Conservation (phyloP, 2,329 filamentous ascomycete genomes). For the Botrytis fabae region DNA sequence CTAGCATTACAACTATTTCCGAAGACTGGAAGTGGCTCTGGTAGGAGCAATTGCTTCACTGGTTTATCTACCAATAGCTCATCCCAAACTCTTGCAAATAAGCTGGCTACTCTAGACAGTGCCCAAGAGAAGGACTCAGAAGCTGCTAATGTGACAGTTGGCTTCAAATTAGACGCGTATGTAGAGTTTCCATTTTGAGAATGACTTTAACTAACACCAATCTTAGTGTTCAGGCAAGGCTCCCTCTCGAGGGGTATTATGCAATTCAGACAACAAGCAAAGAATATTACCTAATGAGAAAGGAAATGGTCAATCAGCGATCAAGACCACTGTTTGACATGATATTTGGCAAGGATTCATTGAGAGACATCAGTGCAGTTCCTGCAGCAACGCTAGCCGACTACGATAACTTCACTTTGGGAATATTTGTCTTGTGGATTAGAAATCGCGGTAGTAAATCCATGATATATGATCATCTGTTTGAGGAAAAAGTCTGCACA, state of each 20-base stretch:
- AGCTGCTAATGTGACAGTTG: no score
- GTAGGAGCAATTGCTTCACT: background rate
- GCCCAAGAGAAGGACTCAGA: background rate
- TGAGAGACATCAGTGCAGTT: background rate
- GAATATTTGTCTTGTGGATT: background rate
- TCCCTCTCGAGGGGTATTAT: background rate
- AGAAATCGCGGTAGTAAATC: fast-evolving
- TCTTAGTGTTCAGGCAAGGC: fast-evolving
- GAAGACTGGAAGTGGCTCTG: fast-evolving
- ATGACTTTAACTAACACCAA: background rate
- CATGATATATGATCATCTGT: background rate
- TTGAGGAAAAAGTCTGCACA: background rate
- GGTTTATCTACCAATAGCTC: background rate
- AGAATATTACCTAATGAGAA: fast-evolving
- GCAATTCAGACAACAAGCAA: fast-evolving
- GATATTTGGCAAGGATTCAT: background rate
- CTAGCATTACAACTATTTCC: background rate
- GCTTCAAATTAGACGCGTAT: background rate
- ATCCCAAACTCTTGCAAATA: background rate
- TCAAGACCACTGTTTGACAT: background rate
- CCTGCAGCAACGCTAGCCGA: background rate
- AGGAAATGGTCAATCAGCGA: fast-evolving
- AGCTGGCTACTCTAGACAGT: fast-evolving
- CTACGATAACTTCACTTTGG: fast-evolving
- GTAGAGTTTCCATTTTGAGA: background rate